Evolutionary conservation across 169 alveolate genomes (phyloP), one percentile per base, ranked within the genome.

Genomic region (Cryptosporidium xiaoi): DNA sequence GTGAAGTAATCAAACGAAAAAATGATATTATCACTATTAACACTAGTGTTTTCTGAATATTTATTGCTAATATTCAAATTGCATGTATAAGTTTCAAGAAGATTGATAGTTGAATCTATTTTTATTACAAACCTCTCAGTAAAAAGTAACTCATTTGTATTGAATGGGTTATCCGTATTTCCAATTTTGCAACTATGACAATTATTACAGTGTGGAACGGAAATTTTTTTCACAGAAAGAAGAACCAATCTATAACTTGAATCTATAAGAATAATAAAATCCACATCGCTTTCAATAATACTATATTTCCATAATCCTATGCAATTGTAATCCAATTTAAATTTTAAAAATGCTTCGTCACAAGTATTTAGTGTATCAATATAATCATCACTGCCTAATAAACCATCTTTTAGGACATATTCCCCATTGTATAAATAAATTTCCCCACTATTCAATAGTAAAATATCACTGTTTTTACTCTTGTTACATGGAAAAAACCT

Each of bases 251-350:
- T 77, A 2, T 60, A 60, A 20, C 53, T 16, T 20, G 66, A 60
- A 27, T 77, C 87, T 5, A 77, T 5, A 13, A 62, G 50, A 15
- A 77, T 15, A 44, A 77, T 77, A n/a, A 62, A 62, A 2, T 77
- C 87, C 29, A 60, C 34, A 27, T 15, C 29, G 20, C 64, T 60
- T 3, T 34, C 50, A 27, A 58, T 7, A 13, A 56, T 3, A 5
- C 77, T 58, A 15, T 77, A 77, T 15, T 27, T 77, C 87, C 87
- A 77, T 15, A 77, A 60, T 10, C 40, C 71, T n/a, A 77, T 44
- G 29, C 71, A 77, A 10, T 58, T 5, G 12, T 44, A 51, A 44
- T 56, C 60, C 51, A 62, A 24, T 6, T 77, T 40, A 40, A 60
- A 33, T 7, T 36, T 44, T n/a, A 77, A 15, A 6, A 64, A 69